Evolutionary conservation across 169 alveolate genomes (phyloP), one percentile per base, ranked within the genome.

Genomic region (Plasmodium gaboni): DNA sequence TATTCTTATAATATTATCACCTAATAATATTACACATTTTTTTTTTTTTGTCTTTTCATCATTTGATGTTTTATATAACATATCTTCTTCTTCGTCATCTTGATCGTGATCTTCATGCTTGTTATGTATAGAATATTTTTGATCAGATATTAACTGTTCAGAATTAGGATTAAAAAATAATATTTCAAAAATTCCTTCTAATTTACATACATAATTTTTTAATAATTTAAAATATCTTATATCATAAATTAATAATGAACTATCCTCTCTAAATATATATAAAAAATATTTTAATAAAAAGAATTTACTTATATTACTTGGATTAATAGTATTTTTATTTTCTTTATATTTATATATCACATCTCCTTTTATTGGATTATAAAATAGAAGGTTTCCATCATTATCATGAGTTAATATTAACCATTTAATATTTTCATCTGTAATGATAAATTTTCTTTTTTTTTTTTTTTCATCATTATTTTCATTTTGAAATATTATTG

Each of bases 161-260:
- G 42, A n/a, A 7, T 3, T 24, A 17, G 92, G 48, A 70, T 63
- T 61, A 26, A 85, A 85, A 42, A 69, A 17, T 51, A 85, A 19
- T 59, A 85, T 85, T 85, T 85, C 92, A 71, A 85, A 85, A 55
- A 85, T 85, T 28, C 92, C 92, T 64, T 85, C 92, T 15, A 85
- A 42, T 71, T 63, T 85, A 65, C 74, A 46, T 15, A 57, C n/a
- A 72, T 85, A 85, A 22, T 59, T 85, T 59, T 55, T 70, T 44
- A 63, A 32, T 22, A 85, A 24, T 48, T 59, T 85, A 42, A 69
- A 85, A 19, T 48, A 15, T 60, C 69, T 57, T 59, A 85, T 57
- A 42, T 85, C 76, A 60, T 85, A 85, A 24, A 85, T 71, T 85
- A 85, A 61, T 50, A 85, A n/a, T 7, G 92, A 85, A 44, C 87